These are phyloP conservation scores for Cytidiella melzeri DNA, from an alignment of 768 basidiomycete species.

Conservation along the genomic window DNA sequence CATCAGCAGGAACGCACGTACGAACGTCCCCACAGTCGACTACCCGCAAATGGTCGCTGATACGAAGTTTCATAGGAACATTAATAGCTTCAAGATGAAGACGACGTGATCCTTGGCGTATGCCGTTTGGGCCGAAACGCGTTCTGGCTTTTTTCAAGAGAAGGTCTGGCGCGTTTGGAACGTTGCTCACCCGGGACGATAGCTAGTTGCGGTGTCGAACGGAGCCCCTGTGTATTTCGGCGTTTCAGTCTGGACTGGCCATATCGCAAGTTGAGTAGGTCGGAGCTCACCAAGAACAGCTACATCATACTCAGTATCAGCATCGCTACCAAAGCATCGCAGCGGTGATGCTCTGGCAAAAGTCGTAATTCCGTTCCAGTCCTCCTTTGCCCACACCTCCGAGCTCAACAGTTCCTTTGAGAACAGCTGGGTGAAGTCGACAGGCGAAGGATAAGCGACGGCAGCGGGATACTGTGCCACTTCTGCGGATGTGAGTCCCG, in stretches of 20 bases:
- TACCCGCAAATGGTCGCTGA: conserved; percentile 22
- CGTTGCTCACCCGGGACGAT: conserved; percentile 25
- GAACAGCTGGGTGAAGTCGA: conserved; percentile 9
- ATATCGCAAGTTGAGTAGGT: not conserved
- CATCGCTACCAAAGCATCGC: conserved; percentile 25
- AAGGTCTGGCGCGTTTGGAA: too few species aligned
- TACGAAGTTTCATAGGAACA: conserved; percentile 23
- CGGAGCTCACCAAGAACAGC: conserved; percentile 21
- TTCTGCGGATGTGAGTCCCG: not conserved
- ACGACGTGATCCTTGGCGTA: conserved; percentile 27
- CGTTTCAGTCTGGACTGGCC: not conserved
- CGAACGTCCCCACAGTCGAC: conserved; percentile 29
- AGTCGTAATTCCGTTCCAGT: conserved; percentile 25
- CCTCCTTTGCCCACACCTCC: conserved; percentile 10
- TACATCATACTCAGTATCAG: conserved; percentile 21
- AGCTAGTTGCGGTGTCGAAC: conserved; percentile 29
- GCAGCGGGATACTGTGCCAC: not conserved
- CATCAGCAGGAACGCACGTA: too few species aligned
- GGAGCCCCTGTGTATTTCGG: conserved; percentile 18
- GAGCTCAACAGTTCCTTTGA: not conserved
- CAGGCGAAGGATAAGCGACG: not conserved
- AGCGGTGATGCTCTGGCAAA: conserved; percentile 22
- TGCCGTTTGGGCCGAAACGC: conserved; percentile 29
- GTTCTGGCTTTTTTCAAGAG: too few species aligned
- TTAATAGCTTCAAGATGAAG: conserved; percentile 25